Evolutionary conservation across 2,329 filamentous ascomycete genomes (phyloP), one percentile per base, ranked within the genome.

Genomic region (Penicillium oxalicum): DNA sequence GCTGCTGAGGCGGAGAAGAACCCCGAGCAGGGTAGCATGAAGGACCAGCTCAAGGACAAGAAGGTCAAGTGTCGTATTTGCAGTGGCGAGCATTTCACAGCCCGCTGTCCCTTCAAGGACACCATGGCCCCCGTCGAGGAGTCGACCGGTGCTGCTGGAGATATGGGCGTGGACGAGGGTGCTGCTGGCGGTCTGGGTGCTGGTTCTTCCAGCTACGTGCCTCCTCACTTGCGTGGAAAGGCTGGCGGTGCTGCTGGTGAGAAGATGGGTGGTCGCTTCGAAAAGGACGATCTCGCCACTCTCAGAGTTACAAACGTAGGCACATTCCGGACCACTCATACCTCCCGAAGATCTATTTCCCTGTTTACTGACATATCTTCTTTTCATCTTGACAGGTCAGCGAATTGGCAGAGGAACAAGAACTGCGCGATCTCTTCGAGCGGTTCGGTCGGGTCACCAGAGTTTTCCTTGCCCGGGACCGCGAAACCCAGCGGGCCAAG

Each of bases 31-130:
- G 81, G 83, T 67, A 74, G 77, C 67, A 78, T 83, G 72, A 80
- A 82, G 69, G 77, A 80, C 54, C 76, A 79, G 64, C 80, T 97
- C 66, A 95, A 93, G 82, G 91, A 96, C 77, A 95, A 96, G 83
- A 94, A 96, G 78, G 94, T 98, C 79, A 97, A 97, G 82, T 98
- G 93, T 75, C 87, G 93, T 80, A 97, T 98, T 70, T 98, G 93
- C 77, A 88, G 85, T 70, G 93, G 91, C 69, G 93, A 98, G 79
- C 93, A 98, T 83, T 98, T 97, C 80, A 98, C 93, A 37, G 91
- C 91, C 60, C 86, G 93, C 71, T 98, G 93, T 83, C 93, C 93
- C 33, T 98, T 95, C 85, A 98, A 97, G 79, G 93, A 97, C 71
- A 98, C 91, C 63, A 96, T 98, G 90, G 90, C 91, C 33, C 93